Evolutionary conservation across 345 rosid species (phyloP).

Genomic region (Salix suchowensis): DNA sequence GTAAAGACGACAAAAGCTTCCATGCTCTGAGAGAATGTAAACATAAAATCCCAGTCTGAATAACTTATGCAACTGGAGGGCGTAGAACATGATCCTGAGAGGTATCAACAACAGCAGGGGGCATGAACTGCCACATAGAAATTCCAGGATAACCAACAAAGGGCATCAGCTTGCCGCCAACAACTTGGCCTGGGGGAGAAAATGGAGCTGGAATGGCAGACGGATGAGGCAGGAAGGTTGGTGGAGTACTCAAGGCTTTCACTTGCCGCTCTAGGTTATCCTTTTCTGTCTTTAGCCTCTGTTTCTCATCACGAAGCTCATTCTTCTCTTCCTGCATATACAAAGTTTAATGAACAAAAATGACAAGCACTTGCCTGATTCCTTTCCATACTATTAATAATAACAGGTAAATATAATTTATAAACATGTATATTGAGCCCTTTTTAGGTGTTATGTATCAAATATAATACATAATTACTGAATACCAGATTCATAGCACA

Average conservation of each 20-base stretch:
- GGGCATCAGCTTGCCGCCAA: slow-evolving; percentile 19
- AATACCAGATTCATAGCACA: background rate
- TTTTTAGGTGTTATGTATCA: background rate
- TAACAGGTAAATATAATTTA: background rate
- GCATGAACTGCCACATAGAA: slow-evolving; percentile 30
- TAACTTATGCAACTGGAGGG: slow-evolving; percentile 24
- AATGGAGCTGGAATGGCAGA: slow-evolving; percentile 11
- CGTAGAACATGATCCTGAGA: slow-evolving; percentile 17
- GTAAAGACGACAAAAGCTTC: background rate
- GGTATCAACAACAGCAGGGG: slow-evolving; percentile 22
- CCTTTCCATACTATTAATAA: background rate
- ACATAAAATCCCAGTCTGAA: background rate
- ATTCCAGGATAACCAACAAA: slow-evolving; percentile 26
- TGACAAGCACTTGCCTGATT: background rate
- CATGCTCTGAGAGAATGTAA: background rate
- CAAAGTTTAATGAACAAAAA: background rate
- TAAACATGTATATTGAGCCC: background rate
- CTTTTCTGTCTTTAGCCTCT: slow-evolving; percentile 26
- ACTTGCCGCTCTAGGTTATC: slow-evolving; percentile 20
- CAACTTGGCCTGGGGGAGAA: slow-evolving; percentile 17
- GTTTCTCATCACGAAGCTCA: slow-evolving; percentile 29
- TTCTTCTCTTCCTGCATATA: slow-evolving; percentile 24
- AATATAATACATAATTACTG: background rate
- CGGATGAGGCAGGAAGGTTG: slow-evolving; percentile 8
- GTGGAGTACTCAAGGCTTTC: slow-evolving; percentile 3